Evolutionary conservation across 257 asterid genomes (phyloP).

Genomic region (Thymus mandschuricus): DNA sequence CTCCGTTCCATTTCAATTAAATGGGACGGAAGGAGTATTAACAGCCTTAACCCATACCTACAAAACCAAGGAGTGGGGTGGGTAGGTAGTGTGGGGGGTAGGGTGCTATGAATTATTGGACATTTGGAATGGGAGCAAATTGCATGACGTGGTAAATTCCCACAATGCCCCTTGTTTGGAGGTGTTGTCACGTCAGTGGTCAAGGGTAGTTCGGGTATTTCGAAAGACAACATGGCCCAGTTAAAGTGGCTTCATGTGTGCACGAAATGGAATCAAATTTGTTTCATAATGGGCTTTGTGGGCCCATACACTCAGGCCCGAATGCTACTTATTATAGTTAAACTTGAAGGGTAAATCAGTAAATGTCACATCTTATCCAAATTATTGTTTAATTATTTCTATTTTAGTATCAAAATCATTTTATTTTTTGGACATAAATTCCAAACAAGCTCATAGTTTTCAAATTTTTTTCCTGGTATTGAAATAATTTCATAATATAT

Average conservation of each 20-base stretch:
- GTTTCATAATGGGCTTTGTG: constrained; percentile 36
- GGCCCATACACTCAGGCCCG: constrained; percentile 37
- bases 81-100: background rate
- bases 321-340: background rate
- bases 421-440: too few species aligned
- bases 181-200: constrained; percentile 17
- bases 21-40: too few species aligned
- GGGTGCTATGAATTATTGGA: constrained; percentile 16
- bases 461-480: too few species aligned
- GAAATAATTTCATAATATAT: too few species aligned
- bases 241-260: constrained; percentile 36
- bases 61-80: background rate
- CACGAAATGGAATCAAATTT: constrained; percentile 29
- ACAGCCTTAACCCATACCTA: background rate
- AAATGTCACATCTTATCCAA: too few species aligned
- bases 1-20: too few species aligned
- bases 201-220: constrained; percentile 32
- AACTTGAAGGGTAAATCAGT: constrained; percentile 8
- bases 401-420: background rate
- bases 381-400: background rate
- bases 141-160: constrained; percentile 12
- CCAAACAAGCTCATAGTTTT: too few species aligned
- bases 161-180: constrained; percentile 10
- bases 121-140: constrained; percentile 13
- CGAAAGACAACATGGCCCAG: background rate